phyloP scores from a whole-genome alignment of 176 grass and related monocot species.

The Musa acuminata region DNA sequence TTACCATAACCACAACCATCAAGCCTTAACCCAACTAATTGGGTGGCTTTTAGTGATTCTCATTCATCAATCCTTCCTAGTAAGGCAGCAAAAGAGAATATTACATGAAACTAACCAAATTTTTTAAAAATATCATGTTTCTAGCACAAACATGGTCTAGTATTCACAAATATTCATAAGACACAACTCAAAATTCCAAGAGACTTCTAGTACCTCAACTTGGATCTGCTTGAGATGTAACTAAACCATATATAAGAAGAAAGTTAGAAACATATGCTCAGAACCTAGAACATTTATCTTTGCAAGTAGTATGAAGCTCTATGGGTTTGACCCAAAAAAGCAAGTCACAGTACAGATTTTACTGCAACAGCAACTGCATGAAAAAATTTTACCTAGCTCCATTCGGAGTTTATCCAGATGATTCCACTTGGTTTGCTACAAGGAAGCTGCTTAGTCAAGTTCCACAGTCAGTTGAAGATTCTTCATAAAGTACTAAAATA shows the following conservation, averaged over 20 bases:
- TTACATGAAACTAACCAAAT: neutral
- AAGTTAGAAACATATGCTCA: neutral
- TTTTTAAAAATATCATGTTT: neutral
- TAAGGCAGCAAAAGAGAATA: neutral
- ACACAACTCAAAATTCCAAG: neutral
- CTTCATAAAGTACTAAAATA: no score
- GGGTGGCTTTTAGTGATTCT: neutral
- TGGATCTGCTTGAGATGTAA: neutral
- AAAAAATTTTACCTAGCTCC: no score
- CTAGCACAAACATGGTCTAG: neutral
- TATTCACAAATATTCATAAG: neutral
- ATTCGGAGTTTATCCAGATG: no score
- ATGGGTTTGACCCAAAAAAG: neutral
- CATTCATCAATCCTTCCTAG: neutral
- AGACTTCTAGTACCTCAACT: neutral
- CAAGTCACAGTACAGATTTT: neutral
- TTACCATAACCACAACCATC: conserved; percentile 11
- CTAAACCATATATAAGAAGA: neutral
- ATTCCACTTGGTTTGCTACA: no score
- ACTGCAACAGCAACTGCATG: no score
- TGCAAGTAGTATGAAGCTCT: neutral
- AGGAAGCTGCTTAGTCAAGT: no score
- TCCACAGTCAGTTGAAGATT: no score
- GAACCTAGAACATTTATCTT: neutral
- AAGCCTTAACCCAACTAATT: conserved; percentile 5